phyloP scores from a whole-genome alignment of 1,284 basidiomycete genomes.

The Phenoliferia sp. region DNA sequence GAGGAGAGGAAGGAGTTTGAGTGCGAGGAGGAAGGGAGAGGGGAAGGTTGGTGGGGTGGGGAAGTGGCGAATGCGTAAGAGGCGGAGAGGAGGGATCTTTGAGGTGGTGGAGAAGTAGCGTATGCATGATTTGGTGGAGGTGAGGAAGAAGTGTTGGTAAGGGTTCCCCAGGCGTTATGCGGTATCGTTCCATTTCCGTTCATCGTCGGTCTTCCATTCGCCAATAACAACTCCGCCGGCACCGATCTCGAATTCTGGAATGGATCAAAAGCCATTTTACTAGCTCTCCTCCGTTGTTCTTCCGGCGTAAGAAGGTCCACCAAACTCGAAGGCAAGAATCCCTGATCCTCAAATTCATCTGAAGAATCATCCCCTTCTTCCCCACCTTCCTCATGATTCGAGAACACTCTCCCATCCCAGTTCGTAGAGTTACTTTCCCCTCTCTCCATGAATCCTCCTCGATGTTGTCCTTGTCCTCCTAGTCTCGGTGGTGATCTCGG shows the following conservation, averaged over 20 bases:
- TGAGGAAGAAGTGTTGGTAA: neutral
- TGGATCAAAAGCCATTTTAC: neutral
- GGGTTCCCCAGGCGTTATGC: neutral
- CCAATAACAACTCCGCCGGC: slow-evolving; percentile 24
- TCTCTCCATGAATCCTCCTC: neutral
- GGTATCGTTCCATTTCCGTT: neutral
- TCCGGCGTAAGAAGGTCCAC: slow-evolving; percentile 82
- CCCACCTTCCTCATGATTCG: neutral
- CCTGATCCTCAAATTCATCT: slow-evolving; percentile 67
- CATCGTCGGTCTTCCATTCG: neutral
- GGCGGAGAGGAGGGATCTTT: neutral
- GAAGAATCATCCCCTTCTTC: slow-evolving; percentile 36
- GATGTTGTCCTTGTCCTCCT: neutral
- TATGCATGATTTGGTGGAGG: neutral
- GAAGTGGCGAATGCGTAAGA: slow-evolving; percentile 6
- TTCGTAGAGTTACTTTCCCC: slow-evolving; percentile 4
- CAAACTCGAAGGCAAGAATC: slow-evolving; percentile 76
- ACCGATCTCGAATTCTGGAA: slow-evolving; percentile 17
- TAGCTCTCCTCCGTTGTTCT: slow-evolving; percentile 62
- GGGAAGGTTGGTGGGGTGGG: neutral
- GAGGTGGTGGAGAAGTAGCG: neutral
- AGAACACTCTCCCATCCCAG: neutral
- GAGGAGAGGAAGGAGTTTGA: neutral
- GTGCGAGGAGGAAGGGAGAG: neutral
- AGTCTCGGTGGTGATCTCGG: neutral